Conservation (phyloP, 2,329 filamentous ascomycete genomes). For the Fusarium fujikuroi region DNA sequence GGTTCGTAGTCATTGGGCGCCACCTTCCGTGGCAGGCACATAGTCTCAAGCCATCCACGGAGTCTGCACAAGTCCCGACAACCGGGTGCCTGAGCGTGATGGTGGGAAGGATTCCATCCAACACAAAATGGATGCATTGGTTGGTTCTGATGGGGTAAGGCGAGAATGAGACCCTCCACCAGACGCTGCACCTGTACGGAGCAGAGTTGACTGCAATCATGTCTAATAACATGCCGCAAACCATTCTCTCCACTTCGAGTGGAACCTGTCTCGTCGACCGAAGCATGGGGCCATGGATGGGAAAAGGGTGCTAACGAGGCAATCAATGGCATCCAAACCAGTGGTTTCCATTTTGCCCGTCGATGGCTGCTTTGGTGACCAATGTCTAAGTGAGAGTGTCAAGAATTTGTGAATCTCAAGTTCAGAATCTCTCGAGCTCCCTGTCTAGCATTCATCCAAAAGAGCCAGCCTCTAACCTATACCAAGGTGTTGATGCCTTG, state of each 20-base stretch:
- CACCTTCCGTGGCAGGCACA: conserved; percentile 5
- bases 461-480: not conserved
- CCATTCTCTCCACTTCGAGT: conserved; percentile 44
- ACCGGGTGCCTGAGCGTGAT: conserved; percentile 30
- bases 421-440: not conserved
- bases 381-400: conserved; percentile 14
- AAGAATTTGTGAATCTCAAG: conserved; percentile 1
- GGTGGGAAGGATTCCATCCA: conserved; percentile 35
- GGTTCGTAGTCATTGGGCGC: conserved; percentile 17
- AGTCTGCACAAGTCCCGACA: conserved; percentile 31
- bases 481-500: not conserved
- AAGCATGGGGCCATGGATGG: conserved; percentile 40
- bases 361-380: conserved; percentile 1
- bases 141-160: conserved; percentile 34
- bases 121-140: conserved; percentile 15
- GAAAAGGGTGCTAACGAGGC: conserved; percentile 28
- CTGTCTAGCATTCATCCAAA: not conserved
- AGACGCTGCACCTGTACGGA: conserved; percentile 36
- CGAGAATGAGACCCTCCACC: conserved; percentile 36
- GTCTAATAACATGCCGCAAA: conserved; percentile 39
- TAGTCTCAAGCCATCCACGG: conserved; percentile 18
- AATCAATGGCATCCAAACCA: conserved; percentile 27
- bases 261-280: conserved; percentile 41
- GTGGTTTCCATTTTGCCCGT: conserved; percentile 24
- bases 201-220: conserved; percentile 35